These are phyloP conservation scores for Fusarium tuaranense DNA, from an alignment of 2,329 filamentous ascomycete species.

Conservation along the genomic window DNA sequence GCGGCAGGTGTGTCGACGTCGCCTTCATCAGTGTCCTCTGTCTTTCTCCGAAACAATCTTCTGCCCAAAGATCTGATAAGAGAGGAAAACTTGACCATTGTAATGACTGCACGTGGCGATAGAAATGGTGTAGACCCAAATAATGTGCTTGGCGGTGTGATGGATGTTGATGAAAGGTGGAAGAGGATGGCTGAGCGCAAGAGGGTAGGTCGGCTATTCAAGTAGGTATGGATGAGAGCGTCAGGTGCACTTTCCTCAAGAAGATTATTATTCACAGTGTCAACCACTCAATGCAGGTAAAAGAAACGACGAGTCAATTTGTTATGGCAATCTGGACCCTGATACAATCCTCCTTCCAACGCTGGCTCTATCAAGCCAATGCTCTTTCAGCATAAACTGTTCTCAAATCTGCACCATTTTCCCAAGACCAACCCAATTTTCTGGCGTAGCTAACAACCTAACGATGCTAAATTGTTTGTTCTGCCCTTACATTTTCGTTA, in stretches of 20 bases:
- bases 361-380: neutral
- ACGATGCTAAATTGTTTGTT: neutral
- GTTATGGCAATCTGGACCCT: neutral
- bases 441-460: neutral
- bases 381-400: neutral
- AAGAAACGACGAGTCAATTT: neutral
- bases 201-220: neutral
- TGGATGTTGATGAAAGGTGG: neutral
- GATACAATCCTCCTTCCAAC: neutral
- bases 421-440: neutral
- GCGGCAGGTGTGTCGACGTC: neutral
- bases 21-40: neutral
- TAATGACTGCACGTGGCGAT: neutral
- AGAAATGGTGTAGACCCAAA: neutral
- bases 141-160: neutral
- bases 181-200: neutral
- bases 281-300: neutral
- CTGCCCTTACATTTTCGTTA: neutral
- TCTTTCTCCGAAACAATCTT: neutral
- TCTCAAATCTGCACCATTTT: neutral
- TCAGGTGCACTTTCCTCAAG: neutral
- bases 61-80: neutral
- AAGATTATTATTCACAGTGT: neutral
- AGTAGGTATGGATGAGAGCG: neutral
- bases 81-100: neutral